phyloP scores from a whole-genome alignment of 768 basidiomycete species.

The Harrya chromipes region DNA sequence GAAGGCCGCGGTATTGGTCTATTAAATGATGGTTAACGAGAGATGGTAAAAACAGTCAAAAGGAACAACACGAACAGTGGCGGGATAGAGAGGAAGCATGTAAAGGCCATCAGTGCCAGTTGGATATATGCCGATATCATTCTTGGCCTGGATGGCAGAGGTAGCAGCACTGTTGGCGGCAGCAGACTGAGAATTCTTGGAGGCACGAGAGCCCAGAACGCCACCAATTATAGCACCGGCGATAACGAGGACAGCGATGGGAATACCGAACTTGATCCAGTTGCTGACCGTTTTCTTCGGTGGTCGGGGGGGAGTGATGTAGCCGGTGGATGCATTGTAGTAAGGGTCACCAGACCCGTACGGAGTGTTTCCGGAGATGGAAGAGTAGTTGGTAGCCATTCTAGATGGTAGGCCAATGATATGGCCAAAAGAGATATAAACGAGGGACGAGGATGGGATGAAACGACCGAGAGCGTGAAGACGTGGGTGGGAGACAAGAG shows the following conservation, averaged over 20 bases:
- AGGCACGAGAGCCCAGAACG: conserved; percentile 65
- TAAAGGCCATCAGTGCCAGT: conserved; percentile 77
- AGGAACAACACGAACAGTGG: conserved; percentile 64
- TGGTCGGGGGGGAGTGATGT: conserved; percentile 48
- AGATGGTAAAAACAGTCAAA: background rate
- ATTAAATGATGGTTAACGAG: background rate
- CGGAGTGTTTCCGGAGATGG: conserved; percentile 36
- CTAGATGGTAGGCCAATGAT: conserved; percentile 18
- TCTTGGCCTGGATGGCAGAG: conserved; percentile 56
- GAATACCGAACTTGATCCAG: conserved; percentile 77
- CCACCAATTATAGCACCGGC: conserved; percentile 72
- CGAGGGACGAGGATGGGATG: conserved; percentile 17
- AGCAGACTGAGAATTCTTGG: conserved; percentile 32
- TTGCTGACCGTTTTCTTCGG: conserved; percentile 55
- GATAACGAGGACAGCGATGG: conserved; percentile 60
- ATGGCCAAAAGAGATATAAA: conserved; percentile 17
- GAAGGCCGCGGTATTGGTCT: conserved; percentile 78
- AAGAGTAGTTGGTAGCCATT: conserved; percentile 41
- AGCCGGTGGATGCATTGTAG: conserved; percentile 69
- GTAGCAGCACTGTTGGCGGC: conserved; percentile 37
- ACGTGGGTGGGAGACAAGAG: background rate
- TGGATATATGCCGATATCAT: conserved; percentile 63
- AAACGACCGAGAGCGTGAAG: conserved; percentile 7
- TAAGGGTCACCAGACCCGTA: conserved; percentile 66
- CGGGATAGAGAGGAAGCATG: conserved; percentile 82